These are phyloP conservation scores for Cudoniella acicularis DNA, from an alignment of 495 filamentous ascomycete genomes.

Conservation along the genomic window DNA sequence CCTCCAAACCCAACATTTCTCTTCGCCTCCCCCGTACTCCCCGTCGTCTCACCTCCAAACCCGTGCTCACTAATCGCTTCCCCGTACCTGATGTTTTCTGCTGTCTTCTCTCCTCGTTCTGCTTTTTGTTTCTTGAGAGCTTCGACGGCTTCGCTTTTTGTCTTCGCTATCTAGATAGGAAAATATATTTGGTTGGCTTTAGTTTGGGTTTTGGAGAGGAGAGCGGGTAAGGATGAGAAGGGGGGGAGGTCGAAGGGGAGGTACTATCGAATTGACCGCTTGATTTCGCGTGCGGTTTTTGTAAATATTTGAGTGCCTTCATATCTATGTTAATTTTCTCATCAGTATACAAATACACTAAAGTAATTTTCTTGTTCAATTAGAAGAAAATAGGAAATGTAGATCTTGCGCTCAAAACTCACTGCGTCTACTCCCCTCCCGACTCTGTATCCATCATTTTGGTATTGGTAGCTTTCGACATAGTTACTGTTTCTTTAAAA, in stretches of 20 bases:
- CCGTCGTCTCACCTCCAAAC: constrained; percentile 36
- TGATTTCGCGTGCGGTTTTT: constrained; percentile 46
- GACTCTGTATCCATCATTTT: constrained; percentile 57
- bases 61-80: constrained; percentile 40
- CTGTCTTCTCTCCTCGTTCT: constrained; percentile 36
- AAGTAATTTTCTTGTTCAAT: too few relatives aligned
- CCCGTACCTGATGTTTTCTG: constrained; percentile 48
- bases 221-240: neutral
- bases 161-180: neutral
- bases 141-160: constrained; percentile 11
- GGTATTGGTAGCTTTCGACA: constrained; percentile 20
- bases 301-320: constrained; percentile 52
- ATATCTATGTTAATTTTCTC: constrained; percentile 43
- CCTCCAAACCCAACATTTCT: constrained; percentile 18
- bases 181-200: neutral
- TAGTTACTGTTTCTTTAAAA: too few relatives aligned
- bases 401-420: too few relatives aligned
- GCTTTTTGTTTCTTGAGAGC: constrained; percentile 24
- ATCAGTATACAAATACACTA: neutral
- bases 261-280: constrained; percentile 58
- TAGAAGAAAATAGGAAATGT: too few relatives aligned
- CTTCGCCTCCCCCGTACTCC: constrained; percentile 23
- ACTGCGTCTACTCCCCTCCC: constrained; percentile 63
- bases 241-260: neutral
- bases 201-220: neutral